These are phyloP conservation scores for Colletotrichum chrysophilum DNA, from an alignment of 2,329 filamentous ascomycete genomes.

Conservation along the genomic window DNA sequence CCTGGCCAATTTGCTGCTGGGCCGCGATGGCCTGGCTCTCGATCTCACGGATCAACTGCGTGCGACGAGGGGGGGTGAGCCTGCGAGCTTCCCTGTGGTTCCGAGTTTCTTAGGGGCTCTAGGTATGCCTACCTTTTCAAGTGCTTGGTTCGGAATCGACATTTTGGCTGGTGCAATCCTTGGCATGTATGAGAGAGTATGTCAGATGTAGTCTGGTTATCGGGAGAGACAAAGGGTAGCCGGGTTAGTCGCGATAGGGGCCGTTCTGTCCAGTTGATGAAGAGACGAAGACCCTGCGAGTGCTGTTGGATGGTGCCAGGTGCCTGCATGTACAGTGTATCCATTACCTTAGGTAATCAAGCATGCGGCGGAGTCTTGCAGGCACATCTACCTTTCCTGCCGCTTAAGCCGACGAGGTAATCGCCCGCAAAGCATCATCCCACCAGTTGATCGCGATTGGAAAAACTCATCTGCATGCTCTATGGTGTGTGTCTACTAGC, in stretches of 20 bases:
- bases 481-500: background rate
- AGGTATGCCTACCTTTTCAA: slow-evolving; percentile 76
- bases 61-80: background rate
- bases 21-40: slow-evolving; percentile 87
- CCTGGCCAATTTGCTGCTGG: slow-evolving; percentile 89
- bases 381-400: background rate
- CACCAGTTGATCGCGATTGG: background rate
- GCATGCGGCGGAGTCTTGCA: background rate
- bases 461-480: background rate
- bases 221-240: background rate
- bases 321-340: background rate
- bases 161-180: slow-evolving; percentile 55
- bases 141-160: slow-evolving; percentile 92
- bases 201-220: background rate
- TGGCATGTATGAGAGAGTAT: background rate
- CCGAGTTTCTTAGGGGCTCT: background rate
- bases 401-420: background rate
- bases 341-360: background rate
- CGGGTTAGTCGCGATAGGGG: background rate
- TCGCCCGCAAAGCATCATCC: background rate
- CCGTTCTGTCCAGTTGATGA: background rate
- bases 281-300: background rate
- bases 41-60: slow-evolving; percentile 88
- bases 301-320: background rate
- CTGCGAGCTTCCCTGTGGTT: background rate